Conservation (phyloP, 129 eudicot genomes). For the Saposhnikovia divaricata region DNA sequence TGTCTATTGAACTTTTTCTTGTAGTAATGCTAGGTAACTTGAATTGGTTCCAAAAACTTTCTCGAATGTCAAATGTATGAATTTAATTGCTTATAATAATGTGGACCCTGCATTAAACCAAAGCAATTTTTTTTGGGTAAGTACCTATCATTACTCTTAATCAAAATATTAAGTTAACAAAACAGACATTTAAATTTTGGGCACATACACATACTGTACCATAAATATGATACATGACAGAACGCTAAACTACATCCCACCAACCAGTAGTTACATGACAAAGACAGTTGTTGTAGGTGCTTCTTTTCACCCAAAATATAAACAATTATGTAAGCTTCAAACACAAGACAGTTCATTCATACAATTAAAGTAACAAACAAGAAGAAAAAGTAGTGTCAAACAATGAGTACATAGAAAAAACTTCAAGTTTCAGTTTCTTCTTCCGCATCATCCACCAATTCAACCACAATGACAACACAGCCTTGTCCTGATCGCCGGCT, state of each 20-base stretch:
- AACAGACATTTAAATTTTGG: too few species aligned
- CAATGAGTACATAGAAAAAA: slow-evolving; percentile 1
- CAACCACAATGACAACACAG: slow-evolving; percentile 35
- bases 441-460: slow-evolving; percentile 14
- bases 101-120: too few species aligned
- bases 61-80: too few species aligned
- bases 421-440: slow-evolving; percentile 11
- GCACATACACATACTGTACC: too few species aligned
- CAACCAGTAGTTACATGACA: slow-evolving; percentile 57
- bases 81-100: too few species aligned
- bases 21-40: too few species aligned
- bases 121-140: too few species aligned
- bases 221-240: background rate
- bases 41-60: too few species aligned
- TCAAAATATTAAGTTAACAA: too few species aligned
- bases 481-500: slow-evolving; percentile 32
- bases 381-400: slow-evolving; percentile 1
- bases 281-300: background rate
- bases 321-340: slow-evolving; percentile 25
- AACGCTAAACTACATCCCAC: slow-evolving; percentile 11
- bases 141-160: too few species aligned
- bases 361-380: background rate
- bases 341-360: slow-evolving; percentile 20
- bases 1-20: too few species aligned
- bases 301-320: background rate